A percentile compares a stretch with the other conserved stretches of the same genome.
Evolutionary conservation across 2,329 filamentous ascomycete species (phyloP).

Genomic region (Nakataea oryzae): DNA sequence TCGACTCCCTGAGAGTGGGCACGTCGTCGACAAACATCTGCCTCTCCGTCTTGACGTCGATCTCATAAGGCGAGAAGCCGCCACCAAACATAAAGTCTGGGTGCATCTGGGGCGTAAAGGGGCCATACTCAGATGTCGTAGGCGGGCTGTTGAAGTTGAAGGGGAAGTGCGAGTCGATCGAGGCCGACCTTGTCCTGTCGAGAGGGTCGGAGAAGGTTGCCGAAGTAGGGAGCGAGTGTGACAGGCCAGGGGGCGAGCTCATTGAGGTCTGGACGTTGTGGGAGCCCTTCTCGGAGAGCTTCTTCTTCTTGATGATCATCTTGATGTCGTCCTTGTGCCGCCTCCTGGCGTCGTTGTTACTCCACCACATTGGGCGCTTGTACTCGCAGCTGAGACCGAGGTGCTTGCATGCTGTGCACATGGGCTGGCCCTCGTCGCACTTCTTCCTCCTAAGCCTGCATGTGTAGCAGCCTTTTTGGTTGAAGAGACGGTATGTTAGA

Average conservation of each 20-base stretch:
- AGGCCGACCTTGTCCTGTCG: slow-evolving; percentile 63
- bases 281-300: slow-evolving; percentile 77
- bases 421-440: slow-evolving; percentile 54
- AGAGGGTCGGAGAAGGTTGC: slow-evolving; percentile 69
- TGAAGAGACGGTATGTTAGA: slow-evolving; percentile 2
- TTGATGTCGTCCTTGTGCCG: slow-evolving; percentile 94
- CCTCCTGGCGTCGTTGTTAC: slow-evolving; percentile 76
- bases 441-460: slow-evolving; percentile 59
- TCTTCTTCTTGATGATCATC: slow-evolving; percentile 93
- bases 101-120: slow-evolving; percentile 52
- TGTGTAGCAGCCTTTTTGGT: slow-evolving; percentile 53
- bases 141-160: slow-evolving; percentile 64
- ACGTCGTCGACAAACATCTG: slow-evolving; percentile 91
- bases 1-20: slow-evolving; percentile 74
- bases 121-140: slow-evolving; percentile 41
- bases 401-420: slow-evolving; percentile 56
- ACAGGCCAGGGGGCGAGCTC: slow-evolving; percentile 65
- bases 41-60: slow-evolving; percentile 91
- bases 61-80: slow-evolving; percentile 65
- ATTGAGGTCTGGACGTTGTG: slow-evolving; percentile 43
- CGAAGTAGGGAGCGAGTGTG: slow-evolving; percentile 72
- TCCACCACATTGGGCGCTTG: slow-evolving; percentile 96
- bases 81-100: slow-evolving; percentile 43
- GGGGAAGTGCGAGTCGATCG: slow-evolving; percentile 70
- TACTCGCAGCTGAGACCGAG: slow-evolving; percentile 89